phyloP scores from a whole-genome alignment of 2,329 filamentous ascomycete species.

The Colletotrichum eleusines region DNA sequence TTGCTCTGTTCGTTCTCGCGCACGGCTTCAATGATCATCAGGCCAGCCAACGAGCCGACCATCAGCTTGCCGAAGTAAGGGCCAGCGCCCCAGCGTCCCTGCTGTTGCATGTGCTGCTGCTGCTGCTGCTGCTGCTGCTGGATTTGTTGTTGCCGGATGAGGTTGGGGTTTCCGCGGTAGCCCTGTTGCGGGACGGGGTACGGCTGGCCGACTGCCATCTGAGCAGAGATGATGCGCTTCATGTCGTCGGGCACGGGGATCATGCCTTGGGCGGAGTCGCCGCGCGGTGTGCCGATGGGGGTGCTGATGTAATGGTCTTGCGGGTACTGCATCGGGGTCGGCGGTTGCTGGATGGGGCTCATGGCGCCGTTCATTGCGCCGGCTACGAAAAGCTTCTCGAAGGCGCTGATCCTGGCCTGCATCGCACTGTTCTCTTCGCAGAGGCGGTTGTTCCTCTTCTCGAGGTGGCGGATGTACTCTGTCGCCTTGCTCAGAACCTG shows the following conservation, averaged over 20 bases:
- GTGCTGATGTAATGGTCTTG: constrained; percentile 62
- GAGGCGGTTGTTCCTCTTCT: constrained; percentile 88
- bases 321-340: constrained; percentile 65
- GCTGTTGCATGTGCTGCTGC: constrained; percentile 60
- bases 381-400: constrained; percentile 83
- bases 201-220: constrained; percentile 66
- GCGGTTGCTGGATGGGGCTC: constrained; percentile 65
- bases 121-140: constrained; percentile 60
- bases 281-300: constrained; percentile 57
- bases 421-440: constrained; percentile 84
- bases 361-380: constrained; percentile 76
- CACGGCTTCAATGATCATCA: constrained; percentile 91
- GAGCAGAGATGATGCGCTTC: constrained; percentile 70
- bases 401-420: constrained; percentile 80
- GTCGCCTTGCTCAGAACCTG: constrained; percentile 91
- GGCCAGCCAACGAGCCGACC: constrained; percentile 89
- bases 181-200: constrained; percentile 64
- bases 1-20: constrained; percentile 74
- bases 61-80: constrained; percentile 81
- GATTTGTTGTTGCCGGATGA: constrained; percentile 68
- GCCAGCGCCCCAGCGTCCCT: constrained; percentile 65
- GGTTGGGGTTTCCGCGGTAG: constrained; percentile 58
- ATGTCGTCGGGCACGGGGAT: constrained; percentile 76
- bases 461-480: constrained; percentile 93
- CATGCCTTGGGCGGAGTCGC: constrained; percentile 65